Evolutionary conservation across 1,284 basidiomycete species (phyloP), one percentile per base, ranked within the genome.

Genomic region (Wolfiporia cocos): DNA sequence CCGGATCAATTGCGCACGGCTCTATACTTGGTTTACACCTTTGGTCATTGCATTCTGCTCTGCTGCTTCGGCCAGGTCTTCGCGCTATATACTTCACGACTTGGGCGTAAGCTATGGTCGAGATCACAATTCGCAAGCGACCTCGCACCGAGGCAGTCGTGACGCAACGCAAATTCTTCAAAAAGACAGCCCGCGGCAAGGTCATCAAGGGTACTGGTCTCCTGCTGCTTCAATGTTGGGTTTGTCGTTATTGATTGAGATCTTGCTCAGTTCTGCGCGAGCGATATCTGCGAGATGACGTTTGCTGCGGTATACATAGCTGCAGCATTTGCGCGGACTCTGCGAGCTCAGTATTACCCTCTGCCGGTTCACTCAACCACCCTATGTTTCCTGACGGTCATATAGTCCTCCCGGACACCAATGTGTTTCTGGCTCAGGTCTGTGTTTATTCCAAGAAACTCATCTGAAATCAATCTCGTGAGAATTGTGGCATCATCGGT

Each of bases 101-200:
- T 22, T 26, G 43, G 42, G 28, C 24, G 37, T 20, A 42, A 20
- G 17, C 35, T 36, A 75, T 74, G 73, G 64, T 67, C 34, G 76
- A 81, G 48, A 92, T 92, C 40, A 84, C 82, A 0, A 88, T 93
- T 37, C 69, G 83, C 29, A 93, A 91, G 57, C 70, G 91, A 43
- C 73, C 84, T 10, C 66, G 74, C 19, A 71, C 76, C 14, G 91
- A 93, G 59, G 78, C 84, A 0, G 76, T 81, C 2, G 61, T 90
- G 3, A 86, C 88, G 0, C 88, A 91, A 55, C 81, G 85, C 48
- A 93, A 91, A 61, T 95, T 92, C 62, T 86, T 92, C 70, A 92
- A 89, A 65, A 99, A 99, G 68, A 98, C 96, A 0, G 90, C 89
- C 0, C 69, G 81, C 47, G 95, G 96, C 19, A 96, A 95, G 61